A percentile compares a stretch with the other conserved stretches of the same genome.
phyloP scores from a whole-genome alignment of 176 grass and related monocot species.

The Rhipidocladum racemiflorum region DNA sequence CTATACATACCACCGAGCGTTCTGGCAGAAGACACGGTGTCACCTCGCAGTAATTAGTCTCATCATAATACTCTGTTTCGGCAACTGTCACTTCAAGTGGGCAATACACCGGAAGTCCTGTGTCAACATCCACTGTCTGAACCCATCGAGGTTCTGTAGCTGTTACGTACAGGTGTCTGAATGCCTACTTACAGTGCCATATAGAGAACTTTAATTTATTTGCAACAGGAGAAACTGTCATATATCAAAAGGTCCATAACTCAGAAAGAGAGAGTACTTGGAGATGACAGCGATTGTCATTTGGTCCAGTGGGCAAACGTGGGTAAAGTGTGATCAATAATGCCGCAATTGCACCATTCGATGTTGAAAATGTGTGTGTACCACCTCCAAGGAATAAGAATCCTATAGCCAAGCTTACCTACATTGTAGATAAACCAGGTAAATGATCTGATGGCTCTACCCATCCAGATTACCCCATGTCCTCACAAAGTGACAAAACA shows the following conservation, averaged over 20 bases:
- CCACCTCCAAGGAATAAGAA: conserved; percentile 96
- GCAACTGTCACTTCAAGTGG: conserved; percentile 83
- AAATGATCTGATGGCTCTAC: conserved; percentile 3
- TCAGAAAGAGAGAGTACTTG: conserved; percentile 50
- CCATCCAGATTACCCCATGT: neutral
- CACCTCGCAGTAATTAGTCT: conserved; percentile 87
- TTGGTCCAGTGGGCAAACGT: conserved; percentile 90
- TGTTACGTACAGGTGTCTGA: conserved; percentile 88
- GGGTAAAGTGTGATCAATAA: conserved; percentile 85
- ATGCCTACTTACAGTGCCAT: conserved; percentile 53
- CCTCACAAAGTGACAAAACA: conserved; percentile 17
- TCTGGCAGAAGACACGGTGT: conserved; percentile 94
- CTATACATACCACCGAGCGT: conserved; percentile 72
- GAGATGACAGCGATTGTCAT: conserved; percentile 96
- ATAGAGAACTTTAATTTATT: conserved; percentile 33
- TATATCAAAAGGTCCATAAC: neutral
- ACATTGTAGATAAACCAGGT: conserved; percentile 22
- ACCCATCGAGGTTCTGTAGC: conserved; percentile 85
- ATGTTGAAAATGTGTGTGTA: conserved; percentile 90
- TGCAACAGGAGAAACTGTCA: conserved; percentile 12
- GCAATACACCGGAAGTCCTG: conserved; percentile 85
- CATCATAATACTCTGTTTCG: conserved; percentile 85
- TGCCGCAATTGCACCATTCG: conserved; percentile 83
- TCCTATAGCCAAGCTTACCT: conserved; percentile 89
- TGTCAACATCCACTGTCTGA: conserved; percentile 89